Percentiles rank a stretch among this genome's conserved stretches.
phyloP scores from a whole-genome alignment of 2,329 filamentous ascomycete genomes.

The Pyricularia grisea region DNA sequence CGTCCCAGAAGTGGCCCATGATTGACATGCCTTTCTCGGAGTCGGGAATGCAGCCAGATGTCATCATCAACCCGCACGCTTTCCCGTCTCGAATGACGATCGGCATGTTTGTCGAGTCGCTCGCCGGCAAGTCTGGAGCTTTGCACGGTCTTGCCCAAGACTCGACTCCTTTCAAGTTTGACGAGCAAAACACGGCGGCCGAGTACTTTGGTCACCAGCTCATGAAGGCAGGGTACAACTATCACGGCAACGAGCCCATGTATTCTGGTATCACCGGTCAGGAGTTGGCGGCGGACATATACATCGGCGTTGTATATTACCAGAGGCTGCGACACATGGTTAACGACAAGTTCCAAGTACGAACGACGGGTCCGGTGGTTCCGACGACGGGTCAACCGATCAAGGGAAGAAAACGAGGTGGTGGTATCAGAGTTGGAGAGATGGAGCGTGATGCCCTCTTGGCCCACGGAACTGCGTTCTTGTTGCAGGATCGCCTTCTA shows the following conservation, averaged over 20 bases:
- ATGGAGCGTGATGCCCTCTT: slow-evolving; percentile 97
- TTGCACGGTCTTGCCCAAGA: slow-evolving; percentile 95
- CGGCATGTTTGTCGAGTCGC: slow-evolving; percentile 96
- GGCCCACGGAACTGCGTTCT: slow-evolving; percentile 88
- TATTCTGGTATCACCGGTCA: slow-evolving; percentile 95
- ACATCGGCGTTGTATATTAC: slow-evolving; percentile 95
- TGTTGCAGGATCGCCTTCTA: slow-evolving; percentile 89
- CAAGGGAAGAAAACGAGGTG: slow-evolving; percentile 91
- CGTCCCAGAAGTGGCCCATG: slow-evolving; percentile 89
- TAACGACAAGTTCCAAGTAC: slow-evolving; percentile 98
- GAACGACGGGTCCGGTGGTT: slow-evolving; percentile 89
- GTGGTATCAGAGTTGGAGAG: slow-evolving; percentile 97
- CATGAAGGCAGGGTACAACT: slow-evolving; percentile 92
- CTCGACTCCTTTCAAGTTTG: slow-evolving; percentile 89
- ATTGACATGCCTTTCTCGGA: slow-evolving; percentile 95
- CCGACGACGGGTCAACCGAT: slow-evolving; percentile 89
- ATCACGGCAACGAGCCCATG: slow-evolving; percentile 97
- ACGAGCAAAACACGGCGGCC: slow-evolving; percentile 81
- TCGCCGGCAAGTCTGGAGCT: slow-evolving; percentile 89
- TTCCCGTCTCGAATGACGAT: slow-evolving; percentile 99
- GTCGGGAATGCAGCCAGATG: slow-evolving; percentile 89
- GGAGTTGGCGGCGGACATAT: slow-evolving; percentile 91
- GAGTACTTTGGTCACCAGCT: slow-evolving; percentile 97
- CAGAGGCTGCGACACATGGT: slow-evolving; percentile 98
- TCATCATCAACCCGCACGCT: slow-evolving; percentile 98